Conservation (phyloP, 2,329 filamentous ascomycete genomes). For the Xylariaceae sp. region DNA sequence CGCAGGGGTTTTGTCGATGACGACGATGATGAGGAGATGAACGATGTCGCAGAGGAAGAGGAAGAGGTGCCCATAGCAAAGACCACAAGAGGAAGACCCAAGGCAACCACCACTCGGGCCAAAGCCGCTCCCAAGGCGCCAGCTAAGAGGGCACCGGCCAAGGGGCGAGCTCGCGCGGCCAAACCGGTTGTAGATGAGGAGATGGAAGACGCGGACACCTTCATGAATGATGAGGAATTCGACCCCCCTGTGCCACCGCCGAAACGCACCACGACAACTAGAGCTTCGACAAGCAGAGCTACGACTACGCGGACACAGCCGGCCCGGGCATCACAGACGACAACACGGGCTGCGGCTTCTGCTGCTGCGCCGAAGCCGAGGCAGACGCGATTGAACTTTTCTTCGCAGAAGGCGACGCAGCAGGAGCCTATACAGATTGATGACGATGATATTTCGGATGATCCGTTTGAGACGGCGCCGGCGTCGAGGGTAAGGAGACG, state of each 20-base stretch:
- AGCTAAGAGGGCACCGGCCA: conserved; percentile 43
- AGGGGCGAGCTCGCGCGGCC: conserved; percentile 39
- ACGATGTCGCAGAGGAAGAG: conserved; percentile 43
- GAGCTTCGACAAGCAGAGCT: conserved; percentile 25
- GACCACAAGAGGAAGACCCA: conserved; percentile 24
- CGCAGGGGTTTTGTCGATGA: conserved; percentile 35
- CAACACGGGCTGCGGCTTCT: conserved; percentile 31
- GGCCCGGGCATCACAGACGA: conserved; percentile 26
- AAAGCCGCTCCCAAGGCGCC: conserved; percentile 38
- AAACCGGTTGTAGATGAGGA: conserved; percentile 34
- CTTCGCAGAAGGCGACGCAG: conserved; percentile 38
- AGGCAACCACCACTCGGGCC: conserved; percentile 34
- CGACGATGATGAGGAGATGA: conserved; percentile 46
- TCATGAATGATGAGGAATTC: conserved; percentile 51
- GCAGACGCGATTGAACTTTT: conserved; percentile 48
- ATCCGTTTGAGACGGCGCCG: conserved; percentile 53
- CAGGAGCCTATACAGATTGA: conserved; percentile 54
- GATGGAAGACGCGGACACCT: conserved; percentile 41
- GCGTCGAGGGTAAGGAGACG: conserved; percentile 27
- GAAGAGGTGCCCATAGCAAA: conserved; percentile 42
- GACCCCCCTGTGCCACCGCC: conserved; percentile 34
- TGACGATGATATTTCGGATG: conserved; percentile 60
- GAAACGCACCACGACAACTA: conserved; percentile 33
- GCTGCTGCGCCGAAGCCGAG: conserved; percentile 31
- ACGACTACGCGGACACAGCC: conserved; percentile 31